phyloP scores from a whole-genome alignment of 1,284 basidiomycete species.

The Porodaedalea pini region DNA sequence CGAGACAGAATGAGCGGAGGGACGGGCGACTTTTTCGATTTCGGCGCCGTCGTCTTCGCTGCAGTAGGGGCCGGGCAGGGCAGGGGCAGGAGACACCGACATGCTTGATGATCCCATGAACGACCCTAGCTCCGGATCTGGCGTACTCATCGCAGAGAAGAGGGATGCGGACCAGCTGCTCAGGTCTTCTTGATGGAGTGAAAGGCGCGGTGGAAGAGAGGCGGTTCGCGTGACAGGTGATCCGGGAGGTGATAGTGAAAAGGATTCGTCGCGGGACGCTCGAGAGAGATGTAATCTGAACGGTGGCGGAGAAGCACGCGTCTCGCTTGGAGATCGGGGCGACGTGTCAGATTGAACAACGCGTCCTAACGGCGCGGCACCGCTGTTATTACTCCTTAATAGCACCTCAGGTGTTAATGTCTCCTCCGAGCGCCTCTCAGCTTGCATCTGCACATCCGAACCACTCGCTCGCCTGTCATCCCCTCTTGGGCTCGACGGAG shows the following conservation, averaged over 20 bases:
- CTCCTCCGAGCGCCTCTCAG: slow-evolving; percentile 15
- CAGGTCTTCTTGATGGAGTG: slow-evolving; percentile 43
- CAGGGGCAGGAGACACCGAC: neutral
- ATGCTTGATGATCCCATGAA: neutral
- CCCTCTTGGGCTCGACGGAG: neutral
- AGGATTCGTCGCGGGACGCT: slow-evolving; percentile 9
- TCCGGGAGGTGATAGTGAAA: slow-evolving; percentile 21
- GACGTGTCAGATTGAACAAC: neutral
- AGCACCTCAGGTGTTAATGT: slow-evolving; percentile 14
- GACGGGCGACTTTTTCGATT: slow-evolving; percentile 10
- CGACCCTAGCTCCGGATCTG: neutral
- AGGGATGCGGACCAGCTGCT: slow-evolving; percentile 29
- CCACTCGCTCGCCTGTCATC: neutral
- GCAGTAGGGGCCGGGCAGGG: neutral
- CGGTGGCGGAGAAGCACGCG: neutral
- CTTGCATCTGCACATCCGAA: neutral
- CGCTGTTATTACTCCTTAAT: neutral
- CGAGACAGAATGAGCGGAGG: slow-evolving; percentile 14
- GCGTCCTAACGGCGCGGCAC: neutral
- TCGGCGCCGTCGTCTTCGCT: neutral
- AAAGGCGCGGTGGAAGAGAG: slow-evolving; percentile 50
- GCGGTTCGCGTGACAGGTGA: slow-evolving; percentile 31
- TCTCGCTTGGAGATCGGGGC: neutral
- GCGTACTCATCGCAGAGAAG: slow-evolving; percentile 28
- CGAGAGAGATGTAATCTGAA: slow-evolving; percentile 5